Conservation (phyloP, 1,284 basidiomycete species). For the Boletellus sp. region DNA sequence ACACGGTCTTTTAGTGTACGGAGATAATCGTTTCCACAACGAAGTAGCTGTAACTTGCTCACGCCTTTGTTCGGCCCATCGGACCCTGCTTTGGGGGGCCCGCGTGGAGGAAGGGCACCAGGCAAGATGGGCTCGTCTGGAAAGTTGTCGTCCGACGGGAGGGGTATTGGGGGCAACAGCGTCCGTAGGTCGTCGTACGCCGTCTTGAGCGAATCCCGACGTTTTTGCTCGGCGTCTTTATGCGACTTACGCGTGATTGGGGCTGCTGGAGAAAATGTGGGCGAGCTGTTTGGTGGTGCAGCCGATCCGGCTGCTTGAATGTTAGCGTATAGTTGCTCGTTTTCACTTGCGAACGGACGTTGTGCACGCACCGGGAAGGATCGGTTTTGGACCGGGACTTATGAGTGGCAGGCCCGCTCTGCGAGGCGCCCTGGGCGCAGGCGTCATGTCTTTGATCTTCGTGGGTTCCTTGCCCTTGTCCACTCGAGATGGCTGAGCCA, state of each 20-base stretch:
- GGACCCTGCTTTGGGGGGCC: conserved; percentile 79
- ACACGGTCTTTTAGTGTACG: conserved; percentile 74
- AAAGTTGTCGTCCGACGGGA: conserved; percentile 66
- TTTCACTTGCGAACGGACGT: neutral
- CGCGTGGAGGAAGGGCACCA: conserved; percentile 80
- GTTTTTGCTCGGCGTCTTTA: conserved; percentile 96
- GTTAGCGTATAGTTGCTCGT: conserved; percentile 9
- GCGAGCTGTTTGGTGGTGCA: conserved; percentile 23
- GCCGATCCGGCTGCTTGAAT: conserved; percentile 22
- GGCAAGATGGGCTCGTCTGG: conserved; percentile 68
- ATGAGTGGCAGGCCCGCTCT: conserved; percentile 29
- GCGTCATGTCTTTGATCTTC: conserved; percentile 26
- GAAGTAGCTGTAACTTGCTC: conserved; percentile 88
- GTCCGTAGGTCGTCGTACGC: conserved; percentile 92
- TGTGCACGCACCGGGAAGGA: conserved; percentile 58
- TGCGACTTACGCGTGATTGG: conserved; percentile 77
- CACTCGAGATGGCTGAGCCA: conserved; percentile 16
- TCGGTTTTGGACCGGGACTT: conserved; percentile 51
- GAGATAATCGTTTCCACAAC: conserved; percentile 88
- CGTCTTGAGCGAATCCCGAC: conserved; percentile 92
- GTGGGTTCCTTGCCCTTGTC: conserved; percentile 30
- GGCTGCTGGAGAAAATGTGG: conserved; percentile 28
- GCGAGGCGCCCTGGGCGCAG: conserved; percentile 23
- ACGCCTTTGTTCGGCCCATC: conserved; percentile 94
- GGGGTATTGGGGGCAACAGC: conserved; percentile 84